A percentile compares a stretch with the other conserved stretches of the same genome.
phyloP scores from a whole-genome alignment of 257 asterid species.

The Ehretia macrophylla region DNA sequence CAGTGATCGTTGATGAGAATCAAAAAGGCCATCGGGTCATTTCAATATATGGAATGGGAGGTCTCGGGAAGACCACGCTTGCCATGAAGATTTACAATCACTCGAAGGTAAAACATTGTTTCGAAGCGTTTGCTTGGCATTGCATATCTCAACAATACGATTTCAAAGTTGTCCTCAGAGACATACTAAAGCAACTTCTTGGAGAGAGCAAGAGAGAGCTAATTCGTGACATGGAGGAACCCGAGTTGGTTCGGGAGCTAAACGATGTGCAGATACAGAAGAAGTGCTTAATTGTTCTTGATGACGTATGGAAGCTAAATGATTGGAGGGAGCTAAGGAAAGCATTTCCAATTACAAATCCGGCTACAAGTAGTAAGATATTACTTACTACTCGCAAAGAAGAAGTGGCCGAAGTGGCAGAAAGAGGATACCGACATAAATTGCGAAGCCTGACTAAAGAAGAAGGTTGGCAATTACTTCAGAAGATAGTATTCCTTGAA shows the following conservation, averaged over 20 bases:
- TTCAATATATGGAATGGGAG: constrained; percentile 25
- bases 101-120: background rate
- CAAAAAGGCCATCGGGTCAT: background rate
- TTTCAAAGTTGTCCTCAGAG: constrained; percentile 9
- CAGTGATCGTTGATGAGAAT: background rate
- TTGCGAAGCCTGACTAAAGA: background rate
- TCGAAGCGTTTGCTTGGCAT: constrained; percentile 21
- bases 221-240: background rate
- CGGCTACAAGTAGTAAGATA: background rate
- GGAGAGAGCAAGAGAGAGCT: constrained; percentile 12
- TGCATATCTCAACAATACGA: constrained; percentile 18
- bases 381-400: constrained; percentile 5
- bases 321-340: background rate
- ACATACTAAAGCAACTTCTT: constrained; percentile 14
- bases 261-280: background rate
- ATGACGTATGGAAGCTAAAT: constrained; percentile 7
- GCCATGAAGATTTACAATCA: constrained; percentile 21
- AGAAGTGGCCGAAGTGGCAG: background rate
- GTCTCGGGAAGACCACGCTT: constrained; percentile 30
- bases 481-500: background rate
- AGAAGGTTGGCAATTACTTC: constrained; percentile 3
- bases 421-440: background rate
- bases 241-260: background rate
- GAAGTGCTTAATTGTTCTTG: constrained; percentile 10
- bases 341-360: background rate